Percentiles rank a stretch among this genome's conserved stretches.
Evolutionary conservation across 371 early-diverging fungal species (phyloP).

Genomic region (Rhizopus stolonifer): DNA sequence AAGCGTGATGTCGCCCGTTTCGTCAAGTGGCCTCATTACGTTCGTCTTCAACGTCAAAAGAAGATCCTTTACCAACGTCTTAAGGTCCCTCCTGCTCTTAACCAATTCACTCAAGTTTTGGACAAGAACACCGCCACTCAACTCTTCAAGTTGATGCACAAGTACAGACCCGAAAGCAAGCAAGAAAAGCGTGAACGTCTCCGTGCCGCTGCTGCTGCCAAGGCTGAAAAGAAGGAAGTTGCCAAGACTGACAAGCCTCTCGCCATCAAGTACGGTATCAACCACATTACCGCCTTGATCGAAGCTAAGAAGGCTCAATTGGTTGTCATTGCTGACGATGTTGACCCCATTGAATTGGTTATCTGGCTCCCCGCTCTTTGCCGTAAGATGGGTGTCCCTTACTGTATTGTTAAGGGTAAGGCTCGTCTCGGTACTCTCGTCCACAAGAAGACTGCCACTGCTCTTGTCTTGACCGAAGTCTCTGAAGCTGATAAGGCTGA

Average conservation of each 20-base stretch:
- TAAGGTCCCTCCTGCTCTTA: slow-evolving; percentile 99
- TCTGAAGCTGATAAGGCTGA: slow-evolving; percentile 94
- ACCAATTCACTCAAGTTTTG: slow-evolving; percentile 98
- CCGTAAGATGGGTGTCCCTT: slow-evolving; percentile 99
- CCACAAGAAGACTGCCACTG: slow-evolving; percentile 99
- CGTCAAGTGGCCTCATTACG: slow-evolving; percentile 97
- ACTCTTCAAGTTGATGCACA: slow-evolving; percentile 94
- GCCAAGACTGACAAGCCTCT: slow-evolving; percentile 92
- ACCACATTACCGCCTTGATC: slow-evolving; percentile 98
- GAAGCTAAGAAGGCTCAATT: slow-evolving; percentile 99
- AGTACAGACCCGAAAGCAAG: slow-evolving; percentile 99
- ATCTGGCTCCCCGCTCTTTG: slow-evolving; percentile 99
- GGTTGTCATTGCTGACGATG: slow-evolving; percentile 99
- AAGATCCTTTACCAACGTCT: slow-evolving; percentile 96
- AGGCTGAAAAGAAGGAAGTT: slow-evolving; percentile 87
- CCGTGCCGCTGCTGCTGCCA: slow-evolving; percentile 74
- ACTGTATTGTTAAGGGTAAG: slow-evolving; percentile 98
- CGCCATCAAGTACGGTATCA: slow-evolving; percentile 98
- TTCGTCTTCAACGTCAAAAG: slow-evolving; percentile 96
- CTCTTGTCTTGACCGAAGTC: slow-evolving; percentile 93
- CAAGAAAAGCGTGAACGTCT: slow-evolving; percentile 96
- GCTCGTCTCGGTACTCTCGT: slow-evolving; percentile 97
- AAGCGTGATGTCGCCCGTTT: slow-evolving; percentile 94
- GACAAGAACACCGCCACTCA: slow-evolving; percentile 98
- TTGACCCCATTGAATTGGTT: slow-evolving; percentile 99